Conservation (phyloP, 2,329 filamentous ascomycete species). For the Alternaria panax region DNA sequence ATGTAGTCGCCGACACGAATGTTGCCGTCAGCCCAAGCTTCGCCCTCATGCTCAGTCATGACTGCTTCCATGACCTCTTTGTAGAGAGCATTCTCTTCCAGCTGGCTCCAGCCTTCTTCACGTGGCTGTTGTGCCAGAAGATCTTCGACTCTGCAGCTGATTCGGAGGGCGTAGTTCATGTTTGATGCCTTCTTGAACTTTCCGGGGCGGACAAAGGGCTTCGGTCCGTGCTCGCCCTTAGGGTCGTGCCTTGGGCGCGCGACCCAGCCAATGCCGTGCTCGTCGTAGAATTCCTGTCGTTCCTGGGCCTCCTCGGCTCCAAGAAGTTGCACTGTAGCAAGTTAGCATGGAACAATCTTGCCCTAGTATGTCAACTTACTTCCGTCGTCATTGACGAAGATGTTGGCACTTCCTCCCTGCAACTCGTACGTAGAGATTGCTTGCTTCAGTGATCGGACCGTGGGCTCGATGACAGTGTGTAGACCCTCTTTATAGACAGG, state of each 20-base stretch:
- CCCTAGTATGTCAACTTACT: slow-evolving; percentile 33
- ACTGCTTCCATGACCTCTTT: slow-evolving; percentile 62
- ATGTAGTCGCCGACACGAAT: slow-evolving; percentile 87
- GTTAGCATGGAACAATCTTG: slow-evolving; percentile 2
- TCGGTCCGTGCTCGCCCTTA: slow-evolving; percentile 25
- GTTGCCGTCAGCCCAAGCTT: slow-evolving; percentile 80
- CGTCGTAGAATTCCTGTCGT: slow-evolving; percentile 59
- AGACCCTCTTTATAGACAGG: slow-evolving; percentile 90
- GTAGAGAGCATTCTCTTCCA: slow-evolving; percentile 48
- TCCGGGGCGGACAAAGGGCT: slow-evolving; percentile 38
- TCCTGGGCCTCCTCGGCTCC: slow-evolving; percentile 54
- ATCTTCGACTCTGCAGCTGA: slow-evolving; percentile 69
- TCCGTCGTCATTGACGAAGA: slow-evolving; percentile 74
- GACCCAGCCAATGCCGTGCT: slow-evolving; percentile 60
- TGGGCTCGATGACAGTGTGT: slow-evolving; percentile 75
- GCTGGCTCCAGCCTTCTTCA: slow-evolving; percentile 37
- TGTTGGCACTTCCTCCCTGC: slow-evolving; percentile 70
- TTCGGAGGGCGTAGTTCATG: slow-evolving; percentile 74
- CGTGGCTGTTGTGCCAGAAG: slow-evolving; percentile 55
- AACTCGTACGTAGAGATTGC: slow-evolving; percentile 61
- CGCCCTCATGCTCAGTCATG: slow-evolving; percentile 69
- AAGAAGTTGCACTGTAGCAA: slow-evolving; percentile 61
- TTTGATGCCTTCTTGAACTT: slow-evolving; percentile 66
- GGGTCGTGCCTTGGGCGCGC: slow-evolving; percentile 55
- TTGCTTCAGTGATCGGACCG: slow-evolving; percentile 79